phyloP scores from a whole-genome alignment of 2,329 filamentous ascomycete species.

The Xylariaceae sp. region DNA sequence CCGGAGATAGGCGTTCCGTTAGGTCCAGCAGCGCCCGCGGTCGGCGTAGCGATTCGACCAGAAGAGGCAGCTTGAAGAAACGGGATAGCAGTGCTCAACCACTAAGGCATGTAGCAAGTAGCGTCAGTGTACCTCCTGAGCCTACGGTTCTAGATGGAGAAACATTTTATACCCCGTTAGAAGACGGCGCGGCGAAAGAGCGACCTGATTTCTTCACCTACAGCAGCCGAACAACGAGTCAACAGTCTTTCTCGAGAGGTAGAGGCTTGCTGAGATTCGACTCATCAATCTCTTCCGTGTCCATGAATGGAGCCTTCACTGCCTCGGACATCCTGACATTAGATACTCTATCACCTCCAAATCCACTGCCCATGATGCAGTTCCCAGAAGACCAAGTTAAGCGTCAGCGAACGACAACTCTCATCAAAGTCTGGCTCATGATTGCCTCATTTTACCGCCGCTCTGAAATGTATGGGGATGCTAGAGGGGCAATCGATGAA shows the following conservation, averaged over 20 bases:
- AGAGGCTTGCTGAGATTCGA: constrained; percentile 41
- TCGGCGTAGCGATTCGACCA: constrained; percentile 42
- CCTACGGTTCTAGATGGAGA: constrained; percentile 47
- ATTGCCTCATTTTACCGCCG: constrained; percentile 85
- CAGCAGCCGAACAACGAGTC: constrained; percentile 35
- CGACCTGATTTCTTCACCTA: constrained; percentile 42
- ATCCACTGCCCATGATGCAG: constrained; percentile 47
- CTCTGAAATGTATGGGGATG: constrained; percentile 75
- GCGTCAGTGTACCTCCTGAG: constrained; percentile 33
- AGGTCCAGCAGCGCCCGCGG: constrained; percentile 35
- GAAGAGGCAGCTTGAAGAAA: constrained; percentile 50
- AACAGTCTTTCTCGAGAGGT: constrained; percentile 39
- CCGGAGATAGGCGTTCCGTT: constrained; percentile 31
- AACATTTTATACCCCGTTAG: constrained; percentile 44
- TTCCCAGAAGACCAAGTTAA: constrained; percentile 52
- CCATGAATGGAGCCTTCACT: constrained; percentile 32
- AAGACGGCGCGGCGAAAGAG: constrained; percentile 31
- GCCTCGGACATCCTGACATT: constrained; percentile 36
- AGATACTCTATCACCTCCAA: constrained; percentile 39
- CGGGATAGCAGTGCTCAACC: constrained; percentile 46
- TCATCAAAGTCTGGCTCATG: constrained; percentile 84
- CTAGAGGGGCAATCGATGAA: constrained; percentile 74
- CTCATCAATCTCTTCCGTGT: constrained; percentile 38
- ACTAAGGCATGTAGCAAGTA: constrained; percentile 40
- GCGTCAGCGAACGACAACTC: constrained; percentile 44